Conservation (phyloP, 78 protist species). For the Emiliania huxleyi region DNA sequence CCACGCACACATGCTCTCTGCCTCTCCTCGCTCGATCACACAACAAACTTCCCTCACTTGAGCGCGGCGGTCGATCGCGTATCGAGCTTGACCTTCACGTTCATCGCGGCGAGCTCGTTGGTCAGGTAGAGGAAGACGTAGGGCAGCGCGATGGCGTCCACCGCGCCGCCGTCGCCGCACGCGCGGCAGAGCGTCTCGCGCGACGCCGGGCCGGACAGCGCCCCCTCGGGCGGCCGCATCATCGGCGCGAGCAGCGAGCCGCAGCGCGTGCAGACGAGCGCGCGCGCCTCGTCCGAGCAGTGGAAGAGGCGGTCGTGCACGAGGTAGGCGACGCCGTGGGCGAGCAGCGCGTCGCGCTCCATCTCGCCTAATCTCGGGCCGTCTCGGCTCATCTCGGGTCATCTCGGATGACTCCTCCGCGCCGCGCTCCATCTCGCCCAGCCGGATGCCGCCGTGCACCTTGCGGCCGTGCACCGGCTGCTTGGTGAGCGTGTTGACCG, state of each 20-base stretch:
- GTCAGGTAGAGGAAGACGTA: slow-evolving; percentile 85
- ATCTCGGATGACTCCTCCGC: too few relatives aligned
- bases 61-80: not conserved
- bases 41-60: not conserved
- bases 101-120: slow-evolving; percentile 87
- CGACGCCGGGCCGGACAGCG: not conserved
- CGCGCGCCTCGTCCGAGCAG: slow-evolving; percentile 14
- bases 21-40: too few relatives aligned
- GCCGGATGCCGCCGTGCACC: slow-evolving; percentile 91
- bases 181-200: slow-evolving; percentile 23
- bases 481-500: slow-evolving; percentile 78
- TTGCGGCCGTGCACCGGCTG: slow-evolving; percentile 97
- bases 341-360: slow-evolving; percentile 98
- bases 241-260: not conserved
- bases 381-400: slow-evolving; percentile 99
- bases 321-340: slow-evolving; percentile 91
- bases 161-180: slow-evolving; percentile 5
- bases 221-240: not conserved
- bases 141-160: slow-evolving; percentile 69
- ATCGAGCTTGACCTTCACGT: slow-evolving; percentile 46
- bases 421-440: too few relatives aligned
- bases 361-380: slow-evolving; percentile 98
- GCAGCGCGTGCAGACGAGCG: slow-evolving; percentile 18
- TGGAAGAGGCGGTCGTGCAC: slow-evolving; percentile 83
- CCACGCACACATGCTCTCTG: too few relatives aligned